These are phyloP conservation scores for Leccinum longicurvipes DNA, from an alignment of 768 basidiomycete species.

Conservation along the genomic window DNA sequence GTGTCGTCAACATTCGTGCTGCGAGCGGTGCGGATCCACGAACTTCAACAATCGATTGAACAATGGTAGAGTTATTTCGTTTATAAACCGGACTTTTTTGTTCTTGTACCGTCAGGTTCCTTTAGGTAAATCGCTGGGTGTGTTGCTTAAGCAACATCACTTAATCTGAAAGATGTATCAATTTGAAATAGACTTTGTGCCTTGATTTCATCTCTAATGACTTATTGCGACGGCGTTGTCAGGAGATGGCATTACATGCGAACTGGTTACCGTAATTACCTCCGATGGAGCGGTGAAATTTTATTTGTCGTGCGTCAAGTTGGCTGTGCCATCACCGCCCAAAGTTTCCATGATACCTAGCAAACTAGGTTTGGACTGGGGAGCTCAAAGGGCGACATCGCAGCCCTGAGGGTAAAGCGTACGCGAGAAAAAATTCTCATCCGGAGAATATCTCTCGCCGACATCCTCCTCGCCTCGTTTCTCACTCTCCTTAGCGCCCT, in stretches of 20 bases:
- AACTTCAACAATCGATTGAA: conserved; percentile 36
- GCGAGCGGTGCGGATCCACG: conserved; percentile 38
- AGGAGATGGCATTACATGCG: not conserved
- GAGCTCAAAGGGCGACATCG: too few relatives aligned
- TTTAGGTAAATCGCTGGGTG: not conserved
- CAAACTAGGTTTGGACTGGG: not conserved
- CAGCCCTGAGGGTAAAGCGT: too few relatives aligned
- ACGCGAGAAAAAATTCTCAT: conserved; percentile 33
- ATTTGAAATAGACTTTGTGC: not conserved
- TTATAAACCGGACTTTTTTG: not conserved
- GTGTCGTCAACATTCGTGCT: conserved; percentile 41
- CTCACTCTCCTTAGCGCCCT: conserved; percentile 61
- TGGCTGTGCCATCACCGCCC: not conserved
- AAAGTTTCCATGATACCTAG: not conserved
- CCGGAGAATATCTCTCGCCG: conserved; percentile 48
- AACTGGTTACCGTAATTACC: not conserved
- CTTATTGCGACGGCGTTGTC: not conserved
- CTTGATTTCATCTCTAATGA: not conserved
- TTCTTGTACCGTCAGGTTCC: not conserved
- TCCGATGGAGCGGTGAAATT: not conserved
- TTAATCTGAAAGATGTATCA: not conserved
- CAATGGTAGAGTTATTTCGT: not conserved
- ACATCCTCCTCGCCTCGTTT: conserved; percentile 43
- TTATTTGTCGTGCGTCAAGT: not conserved
- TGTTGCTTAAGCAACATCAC: not conserved